Base-by-base conservation (phyloP, 257 asterid genomes). In the Capsicum chinense region DNA sequence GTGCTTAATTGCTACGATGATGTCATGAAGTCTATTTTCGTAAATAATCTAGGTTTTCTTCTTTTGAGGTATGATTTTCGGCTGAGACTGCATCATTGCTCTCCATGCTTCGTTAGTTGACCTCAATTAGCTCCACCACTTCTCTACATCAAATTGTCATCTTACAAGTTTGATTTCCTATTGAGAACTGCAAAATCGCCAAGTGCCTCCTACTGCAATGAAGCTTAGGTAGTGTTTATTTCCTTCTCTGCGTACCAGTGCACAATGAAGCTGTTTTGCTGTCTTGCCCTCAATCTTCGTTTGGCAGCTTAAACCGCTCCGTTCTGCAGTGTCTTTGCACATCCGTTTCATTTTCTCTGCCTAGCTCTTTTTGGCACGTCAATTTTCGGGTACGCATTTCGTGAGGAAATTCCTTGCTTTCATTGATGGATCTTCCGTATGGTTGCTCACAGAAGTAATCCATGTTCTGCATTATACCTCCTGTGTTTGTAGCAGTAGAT, bases 11-110 rank as follows among this genome's bases (percentile, higher is more conserved):
- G 47, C 56, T 79, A 19, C 33, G 47, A 11, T 87, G 39, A 50
- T 80, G 78, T 47, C 44, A 66, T 86, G 50, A 19, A 76, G 68
- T 19, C 4, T 58, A 17, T 16, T 80, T 59, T 37, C 17, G 12
- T 57, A 37, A 47, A 48, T 39, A 16, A 66, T 57, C 57, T 58
- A 80, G 56, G 54, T 85, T 80, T 87, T 78, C 56, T 87, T 89
- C 83, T 87, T 83, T 81, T 87, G 91, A 87, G 85, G 86, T 85
- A 82, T 80, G 86, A 79, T 81, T 84, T 57, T 76, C 83, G 71
- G 90, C 89, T 83, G 79, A 85, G 87, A 87, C 90, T 64, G 73
- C 89, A 47, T 82, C 85, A 35, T 86, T 81, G 81, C 70, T 81
- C 91, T 52, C 63, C 85, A 80, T 54, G 56, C 83, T 80, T 79